Percentiles rank a stretch among this genome's conserved stretches.
Evolutionary conservation across 1,284 basidiomycete genomes (phyloP).

Genomic region (Lentinula novae-zelandiae): DNA sequence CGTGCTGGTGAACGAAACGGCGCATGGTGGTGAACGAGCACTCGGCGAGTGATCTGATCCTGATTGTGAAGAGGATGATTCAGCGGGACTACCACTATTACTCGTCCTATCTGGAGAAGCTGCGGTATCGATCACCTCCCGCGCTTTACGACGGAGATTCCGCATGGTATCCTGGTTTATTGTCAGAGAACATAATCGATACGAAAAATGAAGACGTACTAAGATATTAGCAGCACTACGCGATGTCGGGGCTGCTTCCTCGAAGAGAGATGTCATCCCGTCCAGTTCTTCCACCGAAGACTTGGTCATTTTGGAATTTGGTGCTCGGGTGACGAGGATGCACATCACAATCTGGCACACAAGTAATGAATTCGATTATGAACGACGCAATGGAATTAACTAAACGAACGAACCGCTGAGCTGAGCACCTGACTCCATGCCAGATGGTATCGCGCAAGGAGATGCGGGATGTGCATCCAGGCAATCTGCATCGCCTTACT

Average conservation of each 20-base stretch:
- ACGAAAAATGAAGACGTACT: slow-evolving; percentile 29
- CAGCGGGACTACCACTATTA: slow-evolving; percentile 2
- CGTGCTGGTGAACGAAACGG: background rate
- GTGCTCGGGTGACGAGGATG: slow-evolving; percentile 55
- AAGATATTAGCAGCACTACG: slow-evolving; percentile 46
- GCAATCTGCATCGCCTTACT: slow-evolving; percentile 44
- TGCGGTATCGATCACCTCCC: slow-evolving; percentile 39
- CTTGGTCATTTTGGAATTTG: slow-evolving; percentile 49
- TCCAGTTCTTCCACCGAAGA: slow-evolving; percentile 59
- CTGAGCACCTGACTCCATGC: slow-evolving; percentile 62
- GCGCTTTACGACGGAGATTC: slow-evolving; percentile 48
- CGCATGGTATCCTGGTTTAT: slow-evolving; percentile 42
- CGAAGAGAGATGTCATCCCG: slow-evolving; percentile 44
- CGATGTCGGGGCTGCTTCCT: slow-evolving; percentile 43
- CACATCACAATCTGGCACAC: slow-evolving; percentile 61
- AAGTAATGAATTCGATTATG: background rate
- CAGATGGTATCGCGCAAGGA: slow-evolving; percentile 43
- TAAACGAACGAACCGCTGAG: slow-evolving; percentile 46
- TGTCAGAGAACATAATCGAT: slow-evolving; percentile 10
- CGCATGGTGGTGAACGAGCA: background rate
- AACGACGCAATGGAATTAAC: background rate
- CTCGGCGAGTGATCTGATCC: background rate
- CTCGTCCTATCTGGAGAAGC: slow-evolving; percentile 23
- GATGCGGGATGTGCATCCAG: slow-evolving; percentile 34
- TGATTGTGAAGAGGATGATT: background rate